Percentiles rank a stretch among this genome's conserved stretches.
Conservation (phyloP, 768 basidiomycete species). For the Hericium coralloides region DNA sequence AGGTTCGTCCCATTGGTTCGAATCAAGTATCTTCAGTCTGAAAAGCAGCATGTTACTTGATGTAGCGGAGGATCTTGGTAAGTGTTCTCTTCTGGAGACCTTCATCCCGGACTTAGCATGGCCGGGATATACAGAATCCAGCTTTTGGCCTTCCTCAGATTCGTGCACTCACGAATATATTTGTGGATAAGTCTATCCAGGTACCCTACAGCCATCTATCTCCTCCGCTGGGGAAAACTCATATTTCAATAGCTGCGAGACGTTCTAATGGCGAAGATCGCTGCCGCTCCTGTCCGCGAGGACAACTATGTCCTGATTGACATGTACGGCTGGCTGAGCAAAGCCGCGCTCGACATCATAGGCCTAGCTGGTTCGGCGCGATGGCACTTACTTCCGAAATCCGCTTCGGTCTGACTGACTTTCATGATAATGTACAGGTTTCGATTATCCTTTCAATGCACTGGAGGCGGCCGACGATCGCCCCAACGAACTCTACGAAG, state of each 20-base stretch:
- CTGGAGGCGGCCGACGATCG: background rate
- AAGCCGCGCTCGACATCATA: constrained; percentile 1
- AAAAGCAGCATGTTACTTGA: background rate
- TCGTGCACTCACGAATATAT: background rate
- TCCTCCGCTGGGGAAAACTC: background rate
- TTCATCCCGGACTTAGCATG: background rate
- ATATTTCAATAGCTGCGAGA: background rate
- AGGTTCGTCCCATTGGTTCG: background rate
- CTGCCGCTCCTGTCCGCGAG: background rate
- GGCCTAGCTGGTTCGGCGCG: background rate
- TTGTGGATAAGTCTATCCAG: background rate
- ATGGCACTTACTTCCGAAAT: background rate
- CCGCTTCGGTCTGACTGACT: background rate
- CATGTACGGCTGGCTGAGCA: constrained; percentile 1
- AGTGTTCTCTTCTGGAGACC: background rate
- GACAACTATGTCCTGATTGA: background rate
- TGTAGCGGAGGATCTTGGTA: background rate
- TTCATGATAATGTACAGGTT: background rate
- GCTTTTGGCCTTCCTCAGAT: constrained; percentile 1
- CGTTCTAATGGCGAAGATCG: background rate
- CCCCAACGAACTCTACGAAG: constrained; percentile 1
- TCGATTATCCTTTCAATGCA: background rate
- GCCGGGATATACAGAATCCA: background rate
- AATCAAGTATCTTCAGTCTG: background rate
- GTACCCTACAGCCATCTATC: background rate